phyloP scores from a whole-genome alignment of 768 basidiomycete genomes.

The Boletus edulis region DNA sequence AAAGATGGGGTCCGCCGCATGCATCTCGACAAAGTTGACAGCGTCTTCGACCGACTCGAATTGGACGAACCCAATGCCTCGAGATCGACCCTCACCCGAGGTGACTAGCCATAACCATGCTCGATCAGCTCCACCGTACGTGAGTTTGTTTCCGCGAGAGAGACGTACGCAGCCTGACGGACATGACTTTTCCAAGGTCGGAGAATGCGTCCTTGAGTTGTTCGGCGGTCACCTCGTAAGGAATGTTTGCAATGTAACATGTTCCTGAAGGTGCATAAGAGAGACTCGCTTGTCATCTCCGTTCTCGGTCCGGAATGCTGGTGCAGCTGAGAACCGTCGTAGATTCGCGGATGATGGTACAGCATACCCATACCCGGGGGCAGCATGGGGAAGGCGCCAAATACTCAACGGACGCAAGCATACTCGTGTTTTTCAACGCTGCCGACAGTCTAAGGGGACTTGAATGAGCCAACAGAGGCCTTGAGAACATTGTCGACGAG shows the following conservation, averaged over 20 bases:
- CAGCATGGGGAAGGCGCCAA: conserved; percentile 5
- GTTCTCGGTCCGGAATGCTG: conserved; percentile 2
- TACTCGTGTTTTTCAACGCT: conserved; percentile 1
- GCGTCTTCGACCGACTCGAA: conserved; percentile 40
- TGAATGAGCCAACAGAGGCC: conserved; percentile 18
- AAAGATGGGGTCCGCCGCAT: conserved; percentile 45
- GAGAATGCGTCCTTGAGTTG: conserved; percentile 42
- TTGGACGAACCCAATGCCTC: conserved; percentile 47
- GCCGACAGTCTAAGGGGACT: conserved; percentile 8
- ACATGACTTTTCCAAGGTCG: conserved; percentile 41
- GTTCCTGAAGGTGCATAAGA: conserved; percentile 33
- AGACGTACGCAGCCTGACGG: conserved; percentile 42
- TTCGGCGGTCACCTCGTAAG: conserved; percentile 41
- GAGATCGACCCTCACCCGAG: conserved; percentile 34
- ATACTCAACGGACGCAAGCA: conserved; percentile 15
- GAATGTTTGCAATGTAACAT: conserved; percentile 53
- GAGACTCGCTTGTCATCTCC: neutral
- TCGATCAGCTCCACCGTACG: neutral
- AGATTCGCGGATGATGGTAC: neutral
- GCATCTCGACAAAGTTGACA: conserved; percentile 33
- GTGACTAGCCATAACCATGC: conserved; percentile 9
- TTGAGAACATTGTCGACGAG: no score
- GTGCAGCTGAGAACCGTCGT: conserved; percentile 21
- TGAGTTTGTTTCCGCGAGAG: neutral
- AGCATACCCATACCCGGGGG: neutral